A percentile compares a stretch with the other conserved stretches of the same genome.
These are phyloP conservation scores for Ormosia semicastrata DNA, from an alignment of 306 rosid species.

Conservation along the genomic window DNA sequence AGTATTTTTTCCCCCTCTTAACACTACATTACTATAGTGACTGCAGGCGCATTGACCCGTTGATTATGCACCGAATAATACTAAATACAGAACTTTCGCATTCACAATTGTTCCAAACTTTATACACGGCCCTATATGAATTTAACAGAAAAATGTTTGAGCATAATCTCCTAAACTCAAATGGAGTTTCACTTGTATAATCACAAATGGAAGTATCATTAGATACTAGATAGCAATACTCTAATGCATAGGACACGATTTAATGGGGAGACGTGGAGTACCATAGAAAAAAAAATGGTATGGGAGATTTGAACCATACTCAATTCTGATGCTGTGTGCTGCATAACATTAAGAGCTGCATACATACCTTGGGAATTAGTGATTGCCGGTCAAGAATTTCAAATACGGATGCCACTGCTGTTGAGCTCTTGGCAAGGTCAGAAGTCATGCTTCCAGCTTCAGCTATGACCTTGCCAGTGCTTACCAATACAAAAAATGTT, in stretches of 20 bases:
- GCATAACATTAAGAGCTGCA: background rate
- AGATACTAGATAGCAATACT: background rate
- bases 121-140: background rate
- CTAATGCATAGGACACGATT: background rate
- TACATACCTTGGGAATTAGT: constrained; percentile 62
- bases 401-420: constrained; percentile 82
- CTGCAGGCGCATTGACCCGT: too few relatives aligned
- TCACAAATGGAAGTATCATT: background rate
- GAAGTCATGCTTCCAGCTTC: constrained; percentile 99
- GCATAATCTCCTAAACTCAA: background rate
- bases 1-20: too few relatives aligned
- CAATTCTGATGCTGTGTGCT: background rate
- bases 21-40: too few relatives aligned
- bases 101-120: too few relatives aligned
- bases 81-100: too few relatives aligned
- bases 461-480: constrained; percentile 97
- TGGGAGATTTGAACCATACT: background rate
- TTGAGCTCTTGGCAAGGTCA: constrained; percentile 81
- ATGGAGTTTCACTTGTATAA: background rate
- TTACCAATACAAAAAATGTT: constrained; percentile 85
- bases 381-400: constrained; percentile 86
- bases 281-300: background rate
- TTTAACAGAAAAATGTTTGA: background rate
- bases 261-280: background rate
- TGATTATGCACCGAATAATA: too few relatives aligned